Evolutionary conservation across 768 basidiomycete genomes (phyloP).

Genomic region (Nidula microcarpa): DNA sequence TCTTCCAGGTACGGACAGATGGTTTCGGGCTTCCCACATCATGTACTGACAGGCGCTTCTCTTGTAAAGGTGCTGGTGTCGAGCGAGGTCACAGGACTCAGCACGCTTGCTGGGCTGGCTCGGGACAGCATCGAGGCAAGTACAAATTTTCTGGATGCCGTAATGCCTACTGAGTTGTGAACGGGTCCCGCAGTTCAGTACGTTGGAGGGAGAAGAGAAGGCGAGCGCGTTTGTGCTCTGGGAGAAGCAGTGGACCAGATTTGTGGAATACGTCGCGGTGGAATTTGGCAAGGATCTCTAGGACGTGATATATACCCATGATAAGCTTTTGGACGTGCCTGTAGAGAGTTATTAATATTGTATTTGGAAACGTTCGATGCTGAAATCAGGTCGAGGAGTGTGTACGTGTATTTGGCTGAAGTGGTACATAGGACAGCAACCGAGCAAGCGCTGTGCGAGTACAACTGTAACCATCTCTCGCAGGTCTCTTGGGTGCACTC

Average conservation of each 20-base stretch:
- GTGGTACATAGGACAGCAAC: conserved; percentile 6
- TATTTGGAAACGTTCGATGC: neutral
- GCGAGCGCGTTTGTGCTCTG: conserved; percentile 33
- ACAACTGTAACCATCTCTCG: neutral
- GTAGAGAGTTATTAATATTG: neutral
- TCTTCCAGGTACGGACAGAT: conserved; percentile 53
- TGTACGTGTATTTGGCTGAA: conserved; percentile 22
- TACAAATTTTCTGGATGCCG: neutral
- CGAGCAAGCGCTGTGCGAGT: neutral
- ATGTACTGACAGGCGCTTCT: neutral
- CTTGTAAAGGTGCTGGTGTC: conserved; percentile 53
- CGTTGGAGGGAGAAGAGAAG: conserved; percentile 45
- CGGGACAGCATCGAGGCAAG: conserved; percentile 62
- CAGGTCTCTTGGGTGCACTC: neutral
- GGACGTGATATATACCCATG: too few species aligned
- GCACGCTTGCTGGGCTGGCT: conserved; percentile 59
- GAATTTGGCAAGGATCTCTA: neutral
- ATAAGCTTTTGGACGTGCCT: too few species aligned
- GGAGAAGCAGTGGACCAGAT: conserved; percentile 46
- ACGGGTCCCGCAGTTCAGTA: conserved; percentile 9
- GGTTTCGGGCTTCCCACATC: neutral
- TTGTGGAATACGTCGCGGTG: conserved; percentile 27
- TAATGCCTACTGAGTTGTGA: neutral
- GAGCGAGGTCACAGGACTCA: conserved; percentile 64
- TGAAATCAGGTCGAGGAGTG: conserved; percentile 3